Percentiles rank a stretch among this genome's conserved stretches.
These are phyloP conservation scores for Hevea brasiliensis DNA, from an alignment of 345 rosid genomes.

Conservation along the genomic window DNA sequence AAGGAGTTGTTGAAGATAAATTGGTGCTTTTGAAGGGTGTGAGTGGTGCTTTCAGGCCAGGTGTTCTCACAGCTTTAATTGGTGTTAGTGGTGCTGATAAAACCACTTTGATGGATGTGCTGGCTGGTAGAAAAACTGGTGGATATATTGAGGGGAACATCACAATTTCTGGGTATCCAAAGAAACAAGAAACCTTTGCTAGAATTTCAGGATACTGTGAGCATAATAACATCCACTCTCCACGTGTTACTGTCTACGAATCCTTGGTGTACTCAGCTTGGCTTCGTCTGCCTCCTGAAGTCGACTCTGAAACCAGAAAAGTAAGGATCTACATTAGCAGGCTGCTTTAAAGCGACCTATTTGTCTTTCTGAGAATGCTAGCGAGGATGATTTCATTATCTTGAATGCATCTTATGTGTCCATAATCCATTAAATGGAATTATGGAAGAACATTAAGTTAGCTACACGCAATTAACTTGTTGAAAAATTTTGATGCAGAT, in stretches of 20 bases:
- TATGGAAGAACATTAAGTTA: not conserved
- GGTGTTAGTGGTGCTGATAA: conserved; percentile 86
- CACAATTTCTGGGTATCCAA: conserved; percentile 67
- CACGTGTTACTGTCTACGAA: conserved; percentile 71
- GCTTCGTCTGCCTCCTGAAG: conserved; percentile 59
- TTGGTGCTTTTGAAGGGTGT: conserved; percentile 69
- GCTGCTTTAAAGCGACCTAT: not conserved
- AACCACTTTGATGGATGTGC: conserved; percentile 85
- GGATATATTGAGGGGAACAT: conserved; percentile 72
- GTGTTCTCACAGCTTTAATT: conserved; percentile 80
- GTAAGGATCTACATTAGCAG: conserved; percentile 23
- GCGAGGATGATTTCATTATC: too few species aligned
- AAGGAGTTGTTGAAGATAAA: conserved; percentile 56
- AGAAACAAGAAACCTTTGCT: conserved; percentile 81
- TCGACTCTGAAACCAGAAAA: conserved; percentile 53
- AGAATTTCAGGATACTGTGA: conserved; percentile 79
- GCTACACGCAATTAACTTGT: not conserved
- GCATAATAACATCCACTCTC: conserved; percentile 78
- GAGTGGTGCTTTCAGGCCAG: conserved; percentile 81
- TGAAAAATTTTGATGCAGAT: conserved; percentile 12
- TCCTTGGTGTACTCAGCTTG: conserved; percentile 77
- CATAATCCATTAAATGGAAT: too few species aligned
- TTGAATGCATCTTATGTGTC: too few species aligned
- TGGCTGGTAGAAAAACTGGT: conserved; percentile 85
- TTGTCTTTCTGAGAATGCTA: too few species aligned